Conservation (phyloP, 176 grass and related monocot species). For the Leersia perrieri region DNA sequence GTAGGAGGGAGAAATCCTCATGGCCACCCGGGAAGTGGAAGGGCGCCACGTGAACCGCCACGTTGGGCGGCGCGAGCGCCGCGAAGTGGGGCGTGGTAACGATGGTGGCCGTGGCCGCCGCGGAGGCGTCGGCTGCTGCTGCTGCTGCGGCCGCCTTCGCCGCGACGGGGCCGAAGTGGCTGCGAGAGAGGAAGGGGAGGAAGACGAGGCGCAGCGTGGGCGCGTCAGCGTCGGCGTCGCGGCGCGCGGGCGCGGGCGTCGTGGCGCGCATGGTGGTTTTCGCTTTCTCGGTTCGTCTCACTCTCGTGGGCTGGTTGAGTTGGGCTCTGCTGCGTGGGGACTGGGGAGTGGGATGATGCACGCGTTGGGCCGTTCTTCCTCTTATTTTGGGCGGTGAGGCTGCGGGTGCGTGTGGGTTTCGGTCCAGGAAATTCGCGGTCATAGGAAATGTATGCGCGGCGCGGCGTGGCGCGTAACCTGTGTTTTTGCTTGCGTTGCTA, state of each 20-base stretch:
- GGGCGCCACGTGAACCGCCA: constrained; percentile 13
- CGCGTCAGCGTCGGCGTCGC: background rate
- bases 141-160: constrained; percentile 26
- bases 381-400: background rate
- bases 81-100: constrained; percentile 43
- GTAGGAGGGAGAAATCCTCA: constrained; percentile 46
- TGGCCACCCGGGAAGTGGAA: constrained; percentile 20
- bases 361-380: background rate
- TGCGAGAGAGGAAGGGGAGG: constrained; percentile 45
- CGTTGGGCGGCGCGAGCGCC: background rate
- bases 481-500: background rate
- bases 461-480: background rate
- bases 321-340: background rate
- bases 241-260: background rate
- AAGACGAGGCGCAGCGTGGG: constrained; percentile 36
- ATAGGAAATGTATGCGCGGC: background rate
- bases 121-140: constrained; percentile 26
- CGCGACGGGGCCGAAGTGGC: constrained; percentile 41
- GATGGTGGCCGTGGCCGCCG: constrained; percentile 13
- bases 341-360: background rate
- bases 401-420: constrained; percentile 3
- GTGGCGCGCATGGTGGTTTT: background rate
- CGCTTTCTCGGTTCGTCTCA: background rate
- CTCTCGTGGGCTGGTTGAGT: background rate
- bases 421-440: constrained; percentile 10